Base-by-base conservation (phyloP, 164 flowering plant genomes). In the Litsea cubeba region DNA sequence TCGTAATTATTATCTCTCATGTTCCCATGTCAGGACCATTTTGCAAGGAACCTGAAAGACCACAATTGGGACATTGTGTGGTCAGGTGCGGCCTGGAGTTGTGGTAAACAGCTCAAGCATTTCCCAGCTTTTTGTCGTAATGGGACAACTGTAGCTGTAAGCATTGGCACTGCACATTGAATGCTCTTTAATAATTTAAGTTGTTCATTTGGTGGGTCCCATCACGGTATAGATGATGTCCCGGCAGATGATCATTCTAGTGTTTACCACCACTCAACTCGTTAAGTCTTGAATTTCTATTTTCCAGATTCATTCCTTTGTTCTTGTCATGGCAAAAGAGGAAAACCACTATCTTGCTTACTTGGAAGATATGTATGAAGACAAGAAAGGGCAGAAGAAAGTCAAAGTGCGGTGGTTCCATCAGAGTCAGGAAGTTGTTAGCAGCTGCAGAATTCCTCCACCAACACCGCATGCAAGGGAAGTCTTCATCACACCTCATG, bases 321-420 rank as follows among this genome's bases (percentile, higher is more conserved):
- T 94, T 40, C 88, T 83, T 82, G 91, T 96, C 71, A 92, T 96
- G 99, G 91, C 93, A 40, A 85, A 92, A 79, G 98, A 88, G 75
- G 94, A 86, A 63, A 86, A 81, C 69, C 93, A 84, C 65, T 89
- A 94, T 71, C 79, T 96, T 81, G 99, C 93, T 63, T 92, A 96
- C 79, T 64, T 96, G 76, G 99, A 96, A 83, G 98, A 96, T 81
- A 91, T 92, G 98, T 94, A 96, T 79, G 97, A 94, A 82, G 98
- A 96, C 75, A 87, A 82, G 75, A 90, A 94, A 79, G 87, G 94
- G 69, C 93, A 83, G 84, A 92, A 90, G 85, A 96, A 94, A 81
- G 97, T 94, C 62, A 92, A 84, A 85, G 97, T 91, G 73, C 85
- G 99, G 82, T 96, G 99, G 99, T 94, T 96, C 86, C 98, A 94